Evolutionary conservation across 306 rosid genomes (phyloP), one percentile per base, ranked within the genome.

Genomic region (Fragaria nilgerrensis): DNA sequence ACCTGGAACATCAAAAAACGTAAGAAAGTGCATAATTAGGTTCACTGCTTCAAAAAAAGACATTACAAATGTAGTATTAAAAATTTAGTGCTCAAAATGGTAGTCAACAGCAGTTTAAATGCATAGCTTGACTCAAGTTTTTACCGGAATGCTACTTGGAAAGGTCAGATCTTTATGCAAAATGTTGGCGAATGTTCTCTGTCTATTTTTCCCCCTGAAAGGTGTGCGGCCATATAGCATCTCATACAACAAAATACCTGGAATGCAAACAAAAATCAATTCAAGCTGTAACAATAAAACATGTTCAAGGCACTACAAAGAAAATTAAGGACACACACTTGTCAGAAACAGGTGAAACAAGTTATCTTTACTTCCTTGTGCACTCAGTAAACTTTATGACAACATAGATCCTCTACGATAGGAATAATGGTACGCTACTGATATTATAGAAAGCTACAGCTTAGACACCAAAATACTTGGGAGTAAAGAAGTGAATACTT

Each of bases 161-260:
- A 95, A 95, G 81, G 98, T 95, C 41, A 95, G 95, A 78, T 95
- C 97, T 86, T 95, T 95, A 88, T 87, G 86, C 76, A 95, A 86
- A 83, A 95, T 86, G 77, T 95, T 95, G 77, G 97, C 77, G 77
- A 92, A 95, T 76, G 98, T 92, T 83, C 85, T 90, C 84, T 89
- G 92, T 78, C 98, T 92, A 50, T 92, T 89, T 87, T 90, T 95
- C 12, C 98, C 98, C 78, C 97, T 83, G 73, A 95, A 95, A 49
- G 98, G 98, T 16, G 98, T 95, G 19, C 96, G 97, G 3, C 98
- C 97, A 43, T 92, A 95, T 27, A 95, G 91, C 98, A 95, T 90
- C 85, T 95, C 98, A 74, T 95, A 95, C 88, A 95, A 73, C 83
- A 95, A 84, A 75, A 92, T 85, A 79, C 98, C 98, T 95, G 81